Conservation (phyloP, 192 early-diverging fungal genomes). For the Martensiomyces pterosporus region DNA sequence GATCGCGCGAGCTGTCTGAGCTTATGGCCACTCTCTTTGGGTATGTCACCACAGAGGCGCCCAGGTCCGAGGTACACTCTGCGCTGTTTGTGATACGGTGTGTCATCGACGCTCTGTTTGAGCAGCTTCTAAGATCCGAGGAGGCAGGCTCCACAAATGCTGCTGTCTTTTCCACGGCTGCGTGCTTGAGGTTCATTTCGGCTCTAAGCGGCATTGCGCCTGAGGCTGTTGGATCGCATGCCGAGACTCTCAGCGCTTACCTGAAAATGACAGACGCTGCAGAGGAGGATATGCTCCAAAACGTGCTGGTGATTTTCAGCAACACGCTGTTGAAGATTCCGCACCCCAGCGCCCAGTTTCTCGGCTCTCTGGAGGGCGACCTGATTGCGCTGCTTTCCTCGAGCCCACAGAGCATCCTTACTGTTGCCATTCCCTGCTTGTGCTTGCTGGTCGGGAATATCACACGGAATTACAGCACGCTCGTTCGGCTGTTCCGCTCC, state of each 20-base stretch:
- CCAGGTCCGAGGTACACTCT: constrained; percentile 48
- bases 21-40: constrained; percentile 37
- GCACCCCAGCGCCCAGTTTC: constrained; percentile 53
- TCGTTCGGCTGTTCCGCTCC: constrained; percentile 53
- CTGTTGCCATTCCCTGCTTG: constrained; percentile 67
- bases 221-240: constrained; percentile 50
- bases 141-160: constrained; percentile 37
- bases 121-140: constrained; percentile 63
- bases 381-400: constrained; percentile 56
- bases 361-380: constrained; percentile 57
- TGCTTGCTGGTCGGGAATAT: constrained; percentile 62
- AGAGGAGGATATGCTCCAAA: constrained; percentile 53
- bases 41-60: constrained; percentile 24
- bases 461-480: constrained; percentile 51
- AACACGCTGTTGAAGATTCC: constrained; percentile 45
- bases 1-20: constrained; percentile 23
- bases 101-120: constrained; percentile 73
- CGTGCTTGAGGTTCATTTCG: constrained; percentile 51
- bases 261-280: constrained; percentile 47
- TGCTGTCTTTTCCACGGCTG: constrained; percentile 12
- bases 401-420: constrained; percentile 57
- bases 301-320: constrained; percentile 53
- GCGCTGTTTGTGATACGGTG: constrained; percentile 56
- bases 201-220: constrained; percentile 56
- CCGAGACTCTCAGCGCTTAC: constrained; percentile 50